These are phyloP conservation scores for Dianthus caryophyllus DNA, from an alignment of 148 eudicot species.

Conservation along the genomic window DNA sequence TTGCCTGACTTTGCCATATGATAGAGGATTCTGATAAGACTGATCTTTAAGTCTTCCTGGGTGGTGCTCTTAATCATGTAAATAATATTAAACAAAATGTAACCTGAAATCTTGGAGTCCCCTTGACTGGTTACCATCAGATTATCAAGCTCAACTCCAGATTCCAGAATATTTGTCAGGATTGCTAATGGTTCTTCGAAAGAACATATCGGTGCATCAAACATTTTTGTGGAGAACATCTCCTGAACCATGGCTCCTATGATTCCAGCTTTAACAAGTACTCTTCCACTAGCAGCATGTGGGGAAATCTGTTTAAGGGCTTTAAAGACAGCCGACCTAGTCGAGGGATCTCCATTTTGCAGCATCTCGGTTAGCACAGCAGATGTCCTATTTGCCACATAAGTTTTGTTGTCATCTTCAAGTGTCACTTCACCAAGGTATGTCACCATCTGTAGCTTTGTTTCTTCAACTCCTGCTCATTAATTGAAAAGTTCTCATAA, in stretches of 20 bases:
- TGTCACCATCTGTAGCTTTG: constrained; percentile 77
- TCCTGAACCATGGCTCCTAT: constrained; percentile 80
- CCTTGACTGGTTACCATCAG: constrained; percentile 50
- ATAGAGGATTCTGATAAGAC: constrained; percentile 54
- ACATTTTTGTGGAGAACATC: constrained; percentile 42
- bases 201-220: constrained; percentile 42
- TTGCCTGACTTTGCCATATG: constrained; percentile 49
- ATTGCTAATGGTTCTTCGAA: constrained; percentile 55
- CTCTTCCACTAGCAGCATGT: constrained; percentile 57
- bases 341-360: constrained; percentile 47
- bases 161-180: constrained; percentile 74
- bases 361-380: constrained; percentile 62
- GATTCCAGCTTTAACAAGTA: constrained; percentile 73
- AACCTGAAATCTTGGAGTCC: constrained; percentile 46
- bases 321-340: constrained; percentile 74
- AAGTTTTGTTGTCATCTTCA: constrained; percentile 76
- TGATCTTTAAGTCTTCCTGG: constrained; percentile 50
- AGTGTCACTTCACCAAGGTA: constrained; percentile 78
- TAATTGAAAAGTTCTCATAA: background rate
- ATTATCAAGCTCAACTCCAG: constrained; percentile 50
- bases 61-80: constrained; percentile 47
- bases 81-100: constrained; percentile 48
- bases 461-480: constrained; percentile 64
- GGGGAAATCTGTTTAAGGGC: constrained; percentile 86
- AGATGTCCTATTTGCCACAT: constrained; percentile 66